Conservation (phyloP, 225 moss, liverwort and hornwort genomes). For the Rhytidiadelphus loreus region DNA sequence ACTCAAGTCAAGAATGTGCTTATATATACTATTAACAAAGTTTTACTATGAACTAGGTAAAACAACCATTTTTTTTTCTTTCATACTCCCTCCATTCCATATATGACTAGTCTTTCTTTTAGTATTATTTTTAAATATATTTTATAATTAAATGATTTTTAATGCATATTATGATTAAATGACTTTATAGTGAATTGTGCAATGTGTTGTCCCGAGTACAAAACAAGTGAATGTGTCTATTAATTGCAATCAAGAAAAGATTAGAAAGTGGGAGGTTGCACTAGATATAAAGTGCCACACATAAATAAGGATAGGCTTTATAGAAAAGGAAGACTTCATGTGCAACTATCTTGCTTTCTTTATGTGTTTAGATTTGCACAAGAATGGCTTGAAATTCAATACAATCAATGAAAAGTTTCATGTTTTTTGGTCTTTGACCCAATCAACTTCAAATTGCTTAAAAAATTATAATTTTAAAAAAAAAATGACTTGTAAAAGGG, state of each 20-base stretch:
- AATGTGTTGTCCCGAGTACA: not conserved
- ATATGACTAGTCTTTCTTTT: not conserved
- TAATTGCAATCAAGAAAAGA: not conserved
- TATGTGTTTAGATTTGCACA: not conserved
- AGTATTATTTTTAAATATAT: too few species aligned
- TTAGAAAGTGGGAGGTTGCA: not conserved
- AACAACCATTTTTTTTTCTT: accelerated
- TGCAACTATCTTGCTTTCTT: not conserved
- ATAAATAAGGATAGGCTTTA: not conserved
- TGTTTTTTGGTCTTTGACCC: not conserved
- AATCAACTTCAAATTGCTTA: not conserved
- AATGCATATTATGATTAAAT: not conserved
- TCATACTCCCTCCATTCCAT: not conserved
- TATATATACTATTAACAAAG: too few species aligned
- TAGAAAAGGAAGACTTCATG: accelerated
- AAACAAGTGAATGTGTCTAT: not conserved
- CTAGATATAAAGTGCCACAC: too few species aligned
- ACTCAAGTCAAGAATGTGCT: too few species aligned
- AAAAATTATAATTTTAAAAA: not conserved
- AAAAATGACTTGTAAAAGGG: accelerated
- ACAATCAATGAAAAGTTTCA: not conserved
- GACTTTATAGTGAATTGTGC: not conserved
- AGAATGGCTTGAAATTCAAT: not conserved
- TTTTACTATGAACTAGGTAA: not conserved
- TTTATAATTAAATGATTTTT: too few species aligned